These are phyloP conservation scores for Vitis hybrid DNA, from an alignment of 177 flowering plant species.

Conservation along the genomic window DNA sequence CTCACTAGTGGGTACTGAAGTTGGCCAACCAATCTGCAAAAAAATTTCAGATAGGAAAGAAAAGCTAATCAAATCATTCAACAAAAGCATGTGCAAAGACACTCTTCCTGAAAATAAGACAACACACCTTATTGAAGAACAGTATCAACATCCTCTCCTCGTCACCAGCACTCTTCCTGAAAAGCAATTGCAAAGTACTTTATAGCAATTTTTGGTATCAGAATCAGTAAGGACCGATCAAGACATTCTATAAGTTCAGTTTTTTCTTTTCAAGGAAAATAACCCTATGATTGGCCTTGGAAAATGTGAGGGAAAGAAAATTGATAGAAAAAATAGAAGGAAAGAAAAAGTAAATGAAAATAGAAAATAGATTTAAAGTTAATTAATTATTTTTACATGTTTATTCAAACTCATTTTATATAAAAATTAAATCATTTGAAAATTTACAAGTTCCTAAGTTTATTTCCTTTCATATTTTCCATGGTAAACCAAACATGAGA, in stretches of 20 bases:
- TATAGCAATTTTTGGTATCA: not conserved
- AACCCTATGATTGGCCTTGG: no score
- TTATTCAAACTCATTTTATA: no score
- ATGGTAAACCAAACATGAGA: no score
- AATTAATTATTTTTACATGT: no score
- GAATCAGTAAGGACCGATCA: not conserved
- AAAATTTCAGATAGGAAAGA: not conserved
- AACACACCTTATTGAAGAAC: conserved; percentile 73
- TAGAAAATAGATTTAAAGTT: no score
- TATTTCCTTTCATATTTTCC: not conserved
- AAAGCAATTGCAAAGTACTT: conserved; percentile 8
- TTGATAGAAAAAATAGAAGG: no score
- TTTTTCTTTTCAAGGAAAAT: no score
- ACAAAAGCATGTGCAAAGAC: conserved; percentile 1
- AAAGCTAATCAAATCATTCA: not conserved
- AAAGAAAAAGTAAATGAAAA: no score
- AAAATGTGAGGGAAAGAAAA: not conserved
- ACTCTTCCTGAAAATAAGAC: no score
- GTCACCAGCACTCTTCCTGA: conserved; percentile 82
- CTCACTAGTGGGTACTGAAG: conserved; percentile 87
- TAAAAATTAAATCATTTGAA: no score
- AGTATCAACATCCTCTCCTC: conserved; percentile 82
- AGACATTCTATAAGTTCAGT: no score
- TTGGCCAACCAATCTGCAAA: conserved; percentile 94
- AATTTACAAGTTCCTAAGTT: no score